Conservation (phyloP, 176 grass and related monocot species). For the Avena insularis region DNA sequence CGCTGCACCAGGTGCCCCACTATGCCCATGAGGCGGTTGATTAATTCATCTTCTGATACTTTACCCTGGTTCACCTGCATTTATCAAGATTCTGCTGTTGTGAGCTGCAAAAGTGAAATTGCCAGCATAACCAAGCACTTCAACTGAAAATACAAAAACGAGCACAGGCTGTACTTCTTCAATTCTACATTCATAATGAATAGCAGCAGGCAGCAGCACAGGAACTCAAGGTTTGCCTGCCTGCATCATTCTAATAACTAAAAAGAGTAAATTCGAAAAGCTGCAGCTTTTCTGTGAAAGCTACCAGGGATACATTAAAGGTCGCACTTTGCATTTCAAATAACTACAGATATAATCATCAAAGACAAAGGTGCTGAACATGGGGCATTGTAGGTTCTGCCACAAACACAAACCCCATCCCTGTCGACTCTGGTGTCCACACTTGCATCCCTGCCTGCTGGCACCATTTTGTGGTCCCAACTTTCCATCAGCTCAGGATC, state of each 20-base stretch:
- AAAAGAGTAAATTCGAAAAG: constrained; percentile 3
- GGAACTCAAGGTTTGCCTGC: neutral
- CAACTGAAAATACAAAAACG: constrained; percentile 9
- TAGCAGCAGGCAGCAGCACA: constrained; percentile 38
- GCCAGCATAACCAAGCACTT: constrained; percentile 16
- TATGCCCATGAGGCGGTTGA: constrained; percentile 80
- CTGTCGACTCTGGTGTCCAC: too few species aligned
- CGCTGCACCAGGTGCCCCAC: constrained; percentile 80
- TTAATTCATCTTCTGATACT: constrained; percentile 68
- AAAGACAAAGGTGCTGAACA: constrained; percentile 11
- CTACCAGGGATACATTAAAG: neutral
- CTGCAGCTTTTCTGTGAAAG: neutral
- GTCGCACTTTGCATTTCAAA: constrained; percentile 5
- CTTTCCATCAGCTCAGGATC: too few species aligned
- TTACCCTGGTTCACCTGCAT: constrained; percentile 71
- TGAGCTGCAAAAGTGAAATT: constrained; percentile 12
- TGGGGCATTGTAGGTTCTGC: neutral
- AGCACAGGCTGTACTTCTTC: constrained; percentile 14
- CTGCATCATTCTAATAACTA: neutral
- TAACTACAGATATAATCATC: constrained; percentile 3
- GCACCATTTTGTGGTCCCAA: too few species aligned
- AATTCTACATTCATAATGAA: constrained; percentile 10
- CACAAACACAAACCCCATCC: neutral
- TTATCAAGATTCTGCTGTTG: constrained; percentile 20
- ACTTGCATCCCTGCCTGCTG: too few species aligned